Conservation (phyloP, 2,329 filamentous ascomycete species). For the Xylaria sp. region DNA sequence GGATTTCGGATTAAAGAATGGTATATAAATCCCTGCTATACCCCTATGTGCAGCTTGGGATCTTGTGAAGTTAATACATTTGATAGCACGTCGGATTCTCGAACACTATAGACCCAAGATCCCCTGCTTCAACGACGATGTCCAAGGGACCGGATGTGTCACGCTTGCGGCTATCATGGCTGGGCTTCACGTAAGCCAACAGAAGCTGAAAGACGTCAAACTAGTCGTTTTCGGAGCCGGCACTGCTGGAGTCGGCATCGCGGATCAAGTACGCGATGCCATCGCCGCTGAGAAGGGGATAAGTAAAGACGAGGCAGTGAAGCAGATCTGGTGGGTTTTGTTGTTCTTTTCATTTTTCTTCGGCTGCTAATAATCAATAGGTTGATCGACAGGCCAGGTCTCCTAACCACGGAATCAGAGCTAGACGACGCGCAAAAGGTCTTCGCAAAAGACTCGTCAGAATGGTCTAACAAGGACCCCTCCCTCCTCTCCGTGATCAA, state of each 20-base stretch:
- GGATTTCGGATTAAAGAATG: slow-evolving; percentile 83
- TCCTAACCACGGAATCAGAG: slow-evolving; percentile 71
- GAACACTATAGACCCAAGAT: slow-evolving; percentile 79
- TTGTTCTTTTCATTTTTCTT: background rate
- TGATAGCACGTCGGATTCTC: slow-evolving; percentile 68
- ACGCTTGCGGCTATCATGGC: slow-evolving; percentile 85
- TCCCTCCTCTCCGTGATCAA: slow-evolving; percentile 74
- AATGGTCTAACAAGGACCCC: slow-evolving; percentile 69
- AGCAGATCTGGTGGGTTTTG: slow-evolving; percentile 76
- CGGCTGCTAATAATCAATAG: slow-evolving; percentile 53
- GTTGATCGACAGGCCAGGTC: slow-evolving; percentile 83
- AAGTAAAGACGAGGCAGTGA: slow-evolving; percentile 76
- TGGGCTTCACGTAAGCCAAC: slow-evolving; percentile 73
- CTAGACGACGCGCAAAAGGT: slow-evolving; percentile 73
- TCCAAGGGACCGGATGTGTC: slow-evolving; percentile 89
- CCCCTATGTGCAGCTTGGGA: background rate
- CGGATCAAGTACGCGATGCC: slow-evolving; percentile 83
- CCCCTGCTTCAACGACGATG: slow-evolving; percentile 90
- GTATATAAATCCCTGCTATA: slow-evolving; percentile 47
- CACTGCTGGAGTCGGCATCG: slow-evolving; percentile 85
- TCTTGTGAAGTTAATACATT: background rate
- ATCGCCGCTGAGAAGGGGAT: slow-evolving; percentile 75
- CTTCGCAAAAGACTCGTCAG: slow-evolving; percentile 71
- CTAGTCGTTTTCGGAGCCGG: slow-evolving; percentile 84
- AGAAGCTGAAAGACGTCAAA: slow-evolving; percentile 73